phyloP scores from a whole-genome alignment of 2,329 filamentous ascomycete genomes.

The Trichocomaceae sp. region DNA sequence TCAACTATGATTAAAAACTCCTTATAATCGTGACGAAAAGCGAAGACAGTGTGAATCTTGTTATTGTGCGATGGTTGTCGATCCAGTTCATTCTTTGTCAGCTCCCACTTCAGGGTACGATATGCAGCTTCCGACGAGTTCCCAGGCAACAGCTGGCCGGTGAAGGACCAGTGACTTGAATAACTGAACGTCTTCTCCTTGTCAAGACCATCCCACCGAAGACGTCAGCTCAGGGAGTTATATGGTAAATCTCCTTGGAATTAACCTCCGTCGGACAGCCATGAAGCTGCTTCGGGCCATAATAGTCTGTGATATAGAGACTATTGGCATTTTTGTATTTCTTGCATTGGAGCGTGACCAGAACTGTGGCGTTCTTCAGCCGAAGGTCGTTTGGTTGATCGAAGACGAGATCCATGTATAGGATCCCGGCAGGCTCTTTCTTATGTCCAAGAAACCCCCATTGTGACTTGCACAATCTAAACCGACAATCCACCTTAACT shows the following conservation, averaged over 20 bases:
- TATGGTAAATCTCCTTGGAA: slow-evolving; percentile 10
- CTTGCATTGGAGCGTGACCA: slow-evolving; percentile 9
- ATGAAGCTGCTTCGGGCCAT: slow-evolving; percentile 16
- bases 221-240: slow-evolving; percentile 15
- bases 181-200: slow-evolving; percentile 11
- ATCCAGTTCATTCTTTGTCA: slow-evolving; percentile 26
- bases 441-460: slow-evolving; percentile 10
- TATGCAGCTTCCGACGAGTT: slow-evolving; percentile 11
- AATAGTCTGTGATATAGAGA: slow-evolving; percentile 16
- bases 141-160: not conserved
- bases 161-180: slow-evolving; percentile 3
- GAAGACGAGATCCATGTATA: slow-evolving; percentile 17
- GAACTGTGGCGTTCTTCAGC: slow-evolving; percentile 13
- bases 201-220: slow-evolving; percentile 15
- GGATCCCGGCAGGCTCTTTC: slow-evolving; percentile 10
- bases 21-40: slow-evolving; percentile 25
- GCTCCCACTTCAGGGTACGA: slow-evolving; percentile 24
- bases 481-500: slow-evolving; percentile 14
- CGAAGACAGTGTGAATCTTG: slow-evolving; percentile 24
- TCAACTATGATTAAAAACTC: slow-evolving; percentile 27
- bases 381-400: slow-evolving; percentile 15
- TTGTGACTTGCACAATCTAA: slow-evolving; percentile 14
- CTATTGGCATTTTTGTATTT: not conserved
- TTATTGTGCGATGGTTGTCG: slow-evolving; percentile 21
- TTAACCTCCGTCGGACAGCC: slow-evolving; percentile 13